These are phyloP conservation scores for Lipomyces yamadae DNA, from an alignment of 805 yeast species.

Conservation along the genomic window DNA sequence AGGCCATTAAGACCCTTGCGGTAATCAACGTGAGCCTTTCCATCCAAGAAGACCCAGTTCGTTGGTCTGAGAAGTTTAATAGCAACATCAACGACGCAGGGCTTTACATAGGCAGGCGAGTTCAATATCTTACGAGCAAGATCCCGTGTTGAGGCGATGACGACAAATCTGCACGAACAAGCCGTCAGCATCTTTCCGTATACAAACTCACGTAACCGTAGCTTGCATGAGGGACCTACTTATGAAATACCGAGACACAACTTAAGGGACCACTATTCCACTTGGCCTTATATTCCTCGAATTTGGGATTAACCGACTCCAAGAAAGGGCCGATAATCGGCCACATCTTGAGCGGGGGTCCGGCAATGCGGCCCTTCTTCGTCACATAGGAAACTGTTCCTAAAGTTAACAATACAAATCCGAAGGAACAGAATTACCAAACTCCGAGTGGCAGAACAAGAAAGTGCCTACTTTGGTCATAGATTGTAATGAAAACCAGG, in stretches of 20 bases:
- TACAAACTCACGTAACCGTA: not conserved
- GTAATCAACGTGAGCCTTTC: conserved; percentile 93
- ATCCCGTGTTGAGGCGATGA: conserved; percentile 87
- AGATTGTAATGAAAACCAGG: conserved; percentile 14
- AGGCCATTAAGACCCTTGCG: conserved; percentile 88
- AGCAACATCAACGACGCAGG: conserved; percentile 98
- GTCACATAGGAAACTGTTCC: conserved; percentile 75
- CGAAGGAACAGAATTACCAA: not conserved
- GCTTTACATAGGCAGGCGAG: conserved; percentile 87
- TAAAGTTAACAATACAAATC: conserved; percentile 44
- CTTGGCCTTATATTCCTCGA: conserved; percentile 87
- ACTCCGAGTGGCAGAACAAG: not conserved
- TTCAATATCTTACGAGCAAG: conserved; percentile 83
- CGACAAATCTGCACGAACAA: conserved; percentile 61
- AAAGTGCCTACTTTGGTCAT: conserved; percentile 35
- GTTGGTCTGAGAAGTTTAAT: conserved; percentile 89
- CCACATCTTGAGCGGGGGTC: conserved; percentile 86
- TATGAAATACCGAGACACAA: conserved; percentile 97
- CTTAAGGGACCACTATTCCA: conserved; percentile 95
- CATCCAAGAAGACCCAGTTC: conserved; percentile 98
- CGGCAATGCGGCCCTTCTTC: conserved; percentile 87
- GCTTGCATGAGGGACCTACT: conserved; percentile 45
- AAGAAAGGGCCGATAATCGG: conserved; percentile 96
- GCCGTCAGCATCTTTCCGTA: not conserved
- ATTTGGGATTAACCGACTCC: conserved; percentile 93